Conservation (phyloP, 257 asterid species). For the Primulina huaijiensis region DNA sequence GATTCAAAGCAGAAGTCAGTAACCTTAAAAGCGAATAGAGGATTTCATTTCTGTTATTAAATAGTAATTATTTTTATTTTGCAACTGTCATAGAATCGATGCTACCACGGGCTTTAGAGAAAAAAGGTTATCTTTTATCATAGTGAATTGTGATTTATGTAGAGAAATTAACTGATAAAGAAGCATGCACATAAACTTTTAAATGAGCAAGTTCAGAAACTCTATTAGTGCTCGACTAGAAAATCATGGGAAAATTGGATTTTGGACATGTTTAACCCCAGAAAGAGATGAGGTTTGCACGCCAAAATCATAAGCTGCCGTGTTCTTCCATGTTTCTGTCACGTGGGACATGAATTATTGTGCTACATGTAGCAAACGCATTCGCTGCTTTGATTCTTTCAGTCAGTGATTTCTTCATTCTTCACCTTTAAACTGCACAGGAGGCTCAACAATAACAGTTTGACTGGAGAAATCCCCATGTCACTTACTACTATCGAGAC, state of each 20-base stretch:
- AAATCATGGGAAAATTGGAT: not conserved
- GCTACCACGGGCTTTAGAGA: not conserved
- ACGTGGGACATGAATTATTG: conserved; percentile 13
- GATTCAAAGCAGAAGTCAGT: not conserved
- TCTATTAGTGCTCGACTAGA: not conserved
- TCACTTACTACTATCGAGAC: conserved; percentile 50
- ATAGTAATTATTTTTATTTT: too few relatives aligned
- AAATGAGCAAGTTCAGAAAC: not conserved
- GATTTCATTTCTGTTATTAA: not conserved
- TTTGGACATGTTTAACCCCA: not conserved
- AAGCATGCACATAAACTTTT: not conserved
- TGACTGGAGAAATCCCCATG: conserved; percentile 71
- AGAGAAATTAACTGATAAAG: not conserved
- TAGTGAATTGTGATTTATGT: not conserved
- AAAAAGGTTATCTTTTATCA: too few relatives aligned
- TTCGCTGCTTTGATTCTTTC: conserved; percentile 14
- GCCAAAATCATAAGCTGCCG: not conserved
- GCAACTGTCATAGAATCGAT: not conserved
- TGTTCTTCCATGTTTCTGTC: not conserved
- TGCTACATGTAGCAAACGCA: not conserved
- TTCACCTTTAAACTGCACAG: conserved; percentile 35
- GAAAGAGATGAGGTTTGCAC: not conserved
- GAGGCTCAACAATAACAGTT: conserved; percentile 93
- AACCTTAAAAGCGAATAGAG: not conserved
- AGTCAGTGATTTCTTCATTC: not conserved